A percentile compares a stretch with the other conserved stretches of the same genome.
Evolutionary conservation across 164 flowering plant genomes (phyloP).

Genomic region (Paratinospora sagittata): DNA sequence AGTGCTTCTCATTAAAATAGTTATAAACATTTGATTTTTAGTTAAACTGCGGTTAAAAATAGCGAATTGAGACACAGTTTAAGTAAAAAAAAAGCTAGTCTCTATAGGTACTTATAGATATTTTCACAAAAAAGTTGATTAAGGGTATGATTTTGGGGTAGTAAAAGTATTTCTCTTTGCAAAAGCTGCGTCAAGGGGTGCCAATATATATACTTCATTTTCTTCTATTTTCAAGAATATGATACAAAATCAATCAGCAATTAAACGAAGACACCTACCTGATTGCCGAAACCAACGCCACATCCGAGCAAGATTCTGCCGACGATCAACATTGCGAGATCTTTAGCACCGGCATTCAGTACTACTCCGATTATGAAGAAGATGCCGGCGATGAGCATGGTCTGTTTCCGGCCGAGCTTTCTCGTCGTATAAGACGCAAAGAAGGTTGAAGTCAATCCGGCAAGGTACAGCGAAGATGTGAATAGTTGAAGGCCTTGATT

Average conservation of each 20-base stretch:
- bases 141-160: no score
- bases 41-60: no score
- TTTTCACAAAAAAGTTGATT: no score
- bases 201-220: no score
- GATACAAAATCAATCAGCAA: not conserved
- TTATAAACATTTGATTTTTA: no score
- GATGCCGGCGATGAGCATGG: conserved; percentile 81
- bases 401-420: conserved; percentile 51
- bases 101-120: no score
- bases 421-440: conserved; percentile 87
- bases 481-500: conserved; percentile 81
- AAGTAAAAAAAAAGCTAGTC: no score
- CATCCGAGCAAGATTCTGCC: conserved; percentile 90
- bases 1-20: no score
- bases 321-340: conserved; percentile 77
- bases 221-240: not conserved
- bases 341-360: conserved; percentile 65
- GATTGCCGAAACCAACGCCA: conserved; percentile 96
- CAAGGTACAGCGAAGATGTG: conserved; percentile 86
- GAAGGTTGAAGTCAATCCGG: conserved; percentile 74
- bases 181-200: no score
- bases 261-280: conserved; percentile 33
- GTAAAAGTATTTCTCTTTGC: no score
- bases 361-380: conserved; percentile 67
- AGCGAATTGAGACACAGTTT: no score